These are phyloP conservation scores for Ustilago lituana DNA, from an alignment of 1,284 basidiomycete genomes.

Conservation along the genomic window DNA sequence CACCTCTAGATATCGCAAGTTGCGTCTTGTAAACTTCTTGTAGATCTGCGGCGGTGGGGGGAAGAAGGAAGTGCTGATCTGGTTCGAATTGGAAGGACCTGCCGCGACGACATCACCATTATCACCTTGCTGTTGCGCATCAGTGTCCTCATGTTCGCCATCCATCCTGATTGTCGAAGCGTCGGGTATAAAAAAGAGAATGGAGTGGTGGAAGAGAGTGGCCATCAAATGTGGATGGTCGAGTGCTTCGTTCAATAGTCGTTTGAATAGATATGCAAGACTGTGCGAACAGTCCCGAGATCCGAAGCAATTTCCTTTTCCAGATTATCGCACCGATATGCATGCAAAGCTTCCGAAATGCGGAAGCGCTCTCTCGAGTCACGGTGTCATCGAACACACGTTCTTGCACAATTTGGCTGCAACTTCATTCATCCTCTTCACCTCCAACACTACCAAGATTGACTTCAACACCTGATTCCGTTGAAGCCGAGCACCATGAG, in stretches of 20 bases:
- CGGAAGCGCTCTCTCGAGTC: conserved; percentile 12
- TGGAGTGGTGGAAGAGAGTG: no score
- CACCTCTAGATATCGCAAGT: conserved; percentile 41
- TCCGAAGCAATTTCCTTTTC: conserved; percentile 7
- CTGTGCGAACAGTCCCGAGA: conserved; percentile 23
- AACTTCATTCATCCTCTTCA: background rate
- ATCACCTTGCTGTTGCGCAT: conserved; percentile 3
- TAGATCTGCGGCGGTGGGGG: conserved; percentile 59
- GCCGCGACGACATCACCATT: conserved; percentile 10
- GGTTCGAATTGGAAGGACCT: conserved; percentile 27
- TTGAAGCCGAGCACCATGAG: no score
- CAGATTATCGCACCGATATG: conserved; percentile 9
- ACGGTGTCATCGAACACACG: background rate
- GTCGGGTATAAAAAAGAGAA: no score
- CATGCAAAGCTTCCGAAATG: conserved; percentile 11
- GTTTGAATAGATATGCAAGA: background rate
- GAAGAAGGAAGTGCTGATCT: conserved; percentile 57
- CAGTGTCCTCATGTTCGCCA: conserved; percentile 14
- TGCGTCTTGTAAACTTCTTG: conserved; percentile 51
- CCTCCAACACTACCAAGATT: background rate
- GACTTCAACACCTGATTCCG: no score
- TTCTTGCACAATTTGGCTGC: no score
- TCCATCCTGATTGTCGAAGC: conserved; percentile 13
- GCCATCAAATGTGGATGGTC: no score
- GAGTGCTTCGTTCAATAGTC: no score